A percentile compares a stretch with the other conserved stretches of the same genome.
These are phyloP conservation scores for Penicillium expansum DNA, from an alignment of 2,329 filamentous ascomycete genomes.

Conservation along the genomic window DNA sequence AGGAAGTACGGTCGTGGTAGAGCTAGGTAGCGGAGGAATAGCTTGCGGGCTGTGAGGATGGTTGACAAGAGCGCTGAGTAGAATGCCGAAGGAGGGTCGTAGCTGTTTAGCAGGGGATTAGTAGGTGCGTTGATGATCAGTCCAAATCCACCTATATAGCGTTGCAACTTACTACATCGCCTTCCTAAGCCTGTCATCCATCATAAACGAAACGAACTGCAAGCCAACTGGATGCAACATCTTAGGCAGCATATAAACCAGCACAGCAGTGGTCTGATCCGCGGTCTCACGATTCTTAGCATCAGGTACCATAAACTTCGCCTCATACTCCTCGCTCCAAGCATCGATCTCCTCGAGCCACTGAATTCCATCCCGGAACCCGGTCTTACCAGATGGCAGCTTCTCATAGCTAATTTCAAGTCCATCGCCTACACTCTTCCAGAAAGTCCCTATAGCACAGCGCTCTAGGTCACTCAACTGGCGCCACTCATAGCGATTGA, in stretches of 20 bases:
- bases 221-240: slow-evolving; percentile 48
- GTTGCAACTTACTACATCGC: slow-evolving; percentile 60
- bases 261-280: slow-evolving; percentile 57
- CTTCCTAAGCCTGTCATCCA: slow-evolving; percentile 62
- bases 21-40: slow-evolving; percentile 57
- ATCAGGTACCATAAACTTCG: slow-evolving; percentile 55
- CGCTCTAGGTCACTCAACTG: slow-evolving; percentile 63
- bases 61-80: slow-evolving; percentile 43
- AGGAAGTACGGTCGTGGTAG: slow-evolving; percentile 55
- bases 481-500: slow-evolving; percentile 68
- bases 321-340: slow-evolving; percentile 60
- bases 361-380: slow-evolving; percentile 51
- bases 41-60: slow-evolving; percentile 53
- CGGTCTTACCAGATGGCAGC: slow-evolving; percentile 43
- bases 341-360: slow-evolving; percentile 52
- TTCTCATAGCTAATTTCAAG: slow-evolving; percentile 59
- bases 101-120: slow-evolving; percentile 28
- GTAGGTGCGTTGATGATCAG: not conserved
- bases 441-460: slow-evolving; percentile 66
- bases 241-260: slow-evolving; percentile 56
- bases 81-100: slow-evolving; percentile 38
- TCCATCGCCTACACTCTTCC: slow-evolving; percentile 68
- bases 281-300: slow-evolving; percentile 53
- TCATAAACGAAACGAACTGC: slow-evolving; percentile 56
- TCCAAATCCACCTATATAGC: not conserved